These are phyloP conservation scores for Grigorovia humatica DNA, from an alignment of 805 yeast genomes.

Conservation along the genomic window DNA sequence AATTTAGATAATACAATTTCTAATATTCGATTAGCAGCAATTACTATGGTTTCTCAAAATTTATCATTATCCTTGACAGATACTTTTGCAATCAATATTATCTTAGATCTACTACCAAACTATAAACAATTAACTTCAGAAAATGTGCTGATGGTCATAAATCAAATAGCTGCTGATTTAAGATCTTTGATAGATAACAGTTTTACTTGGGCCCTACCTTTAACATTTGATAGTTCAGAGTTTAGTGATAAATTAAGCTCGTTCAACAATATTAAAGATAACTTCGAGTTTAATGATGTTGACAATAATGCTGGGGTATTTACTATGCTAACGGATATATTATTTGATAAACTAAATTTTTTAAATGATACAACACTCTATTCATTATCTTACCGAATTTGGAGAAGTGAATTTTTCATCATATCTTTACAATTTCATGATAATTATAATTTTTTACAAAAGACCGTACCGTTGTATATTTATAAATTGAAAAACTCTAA, in stretches of 20 bases:
- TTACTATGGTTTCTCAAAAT: slow-evolving; percentile 8
- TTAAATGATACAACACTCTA: slow-evolving; percentile 3
- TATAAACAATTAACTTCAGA: neutral
- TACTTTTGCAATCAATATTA: neutral
- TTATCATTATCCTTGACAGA: slow-evolving; percentile 5
- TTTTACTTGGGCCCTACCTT: neutral
- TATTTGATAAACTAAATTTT: neutral
- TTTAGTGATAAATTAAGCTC: neutral
- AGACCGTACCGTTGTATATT: slow-evolving; percentile 3
- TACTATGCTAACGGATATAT: neutral
- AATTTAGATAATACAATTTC: neutral
- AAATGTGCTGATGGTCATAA: too few relatives aligned
- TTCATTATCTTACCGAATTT: slow-evolving; percentile 5
- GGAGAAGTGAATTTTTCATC: slow-evolving; percentile 4
- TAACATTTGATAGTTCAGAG: neutral
- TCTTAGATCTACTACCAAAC: neutral
- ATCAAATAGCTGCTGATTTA: neutral
- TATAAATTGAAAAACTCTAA: neutral
- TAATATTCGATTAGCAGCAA: slow-evolving; percentile 2
- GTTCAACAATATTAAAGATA: neutral
- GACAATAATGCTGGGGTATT: neutral
- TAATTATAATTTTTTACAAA: slow-evolving; percentile 1
- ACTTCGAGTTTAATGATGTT: too few relatives aligned
- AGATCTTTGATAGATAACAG: neutral
- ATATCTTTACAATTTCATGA: slow-evolving; percentile 9